These are phyloP conservation scores for Leucosporidium scottii DNA, from an alignment of 768 basidiomycete genomes.

Conservation along the genomic window DNA sequence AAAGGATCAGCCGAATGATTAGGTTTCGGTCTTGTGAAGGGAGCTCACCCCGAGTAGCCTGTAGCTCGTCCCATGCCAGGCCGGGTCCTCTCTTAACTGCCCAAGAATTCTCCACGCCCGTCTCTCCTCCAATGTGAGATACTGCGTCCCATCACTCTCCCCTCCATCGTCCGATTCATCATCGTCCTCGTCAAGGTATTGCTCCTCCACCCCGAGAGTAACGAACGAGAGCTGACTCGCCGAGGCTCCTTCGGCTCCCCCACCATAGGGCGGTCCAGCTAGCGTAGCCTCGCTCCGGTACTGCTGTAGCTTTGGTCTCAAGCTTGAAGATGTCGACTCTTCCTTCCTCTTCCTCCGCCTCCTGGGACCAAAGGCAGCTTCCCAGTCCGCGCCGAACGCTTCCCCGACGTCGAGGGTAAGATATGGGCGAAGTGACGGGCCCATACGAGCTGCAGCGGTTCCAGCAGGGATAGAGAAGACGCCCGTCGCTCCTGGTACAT, in stretches of 20 bases:
- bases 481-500: conserved; percentile 1
- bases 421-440: conserved; percentile 16
- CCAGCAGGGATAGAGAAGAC: conserved; percentile 22
- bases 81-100: not conserved
- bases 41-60: conserved; percentile 16
- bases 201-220: not conserved
- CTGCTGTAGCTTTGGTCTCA: too few species aligned
- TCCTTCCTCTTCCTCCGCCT: too few species aligned
- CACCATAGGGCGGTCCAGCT: too few species aligned
- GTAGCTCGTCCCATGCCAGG: conserved; percentile 16
- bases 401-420: conserved; percentile 10
- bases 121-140: conserved; percentile 15
- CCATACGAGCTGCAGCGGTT: conserved; percentile 15
- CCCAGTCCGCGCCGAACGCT: conserved; percentile 21
- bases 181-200: not conserved
- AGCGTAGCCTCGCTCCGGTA: too few species aligned
- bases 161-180: conserved; percentile 24
- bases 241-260: conserved; percentile 1
- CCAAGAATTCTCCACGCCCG: conserved; percentile 18
- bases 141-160: conserved; percentile 17
- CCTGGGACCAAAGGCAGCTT: too few species aligned
- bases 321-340: too few species aligned
- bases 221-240: not conserved
- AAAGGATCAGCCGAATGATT: not conserved
- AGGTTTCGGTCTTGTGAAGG: not conserved